phyloP scores from a whole-genome alignment of 345 rosid genomes.

The Nasturtium officinale region DNA sequence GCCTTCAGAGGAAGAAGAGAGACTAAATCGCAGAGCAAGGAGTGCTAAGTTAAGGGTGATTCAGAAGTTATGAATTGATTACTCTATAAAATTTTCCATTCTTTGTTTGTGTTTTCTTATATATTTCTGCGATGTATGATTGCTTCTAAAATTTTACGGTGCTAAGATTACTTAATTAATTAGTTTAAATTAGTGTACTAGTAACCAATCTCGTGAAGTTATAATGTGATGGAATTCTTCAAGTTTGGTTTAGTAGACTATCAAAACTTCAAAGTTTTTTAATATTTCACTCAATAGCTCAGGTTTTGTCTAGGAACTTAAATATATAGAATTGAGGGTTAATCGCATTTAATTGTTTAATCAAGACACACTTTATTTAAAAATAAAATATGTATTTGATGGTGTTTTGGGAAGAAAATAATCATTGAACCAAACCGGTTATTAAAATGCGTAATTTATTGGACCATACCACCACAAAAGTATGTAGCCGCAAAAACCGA shows the following conservation, averaged over 20 bases:
- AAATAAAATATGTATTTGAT: neutral
- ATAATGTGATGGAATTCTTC: neutral
- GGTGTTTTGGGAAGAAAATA: neutral
- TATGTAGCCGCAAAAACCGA: constrained; percentile 27
- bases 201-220: neutral
- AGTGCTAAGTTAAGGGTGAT: constrained; percentile 94
- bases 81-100: neutral
- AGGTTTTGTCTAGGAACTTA: neutral
- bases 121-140: neutral
- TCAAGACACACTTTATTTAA: too few species aligned
- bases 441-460: neutral
- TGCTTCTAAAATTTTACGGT: neutral
- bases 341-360: neutral
- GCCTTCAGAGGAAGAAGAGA: constrained; percentile 83
- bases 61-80: constrained; percentile 49
- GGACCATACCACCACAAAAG: constrained; percentile 10
- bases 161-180: neutral
- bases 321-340: neutral
- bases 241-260: neutral
- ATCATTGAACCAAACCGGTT: constrained; percentile 30
- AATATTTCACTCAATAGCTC: neutral
- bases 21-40: constrained; percentile 67
- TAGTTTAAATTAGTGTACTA: too few species aligned
- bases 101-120: too few species aligned
- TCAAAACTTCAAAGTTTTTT: neutral